These are phyloP conservation scores for Mycena floridula DNA, from an alignment of 768 basidiomycete genomes.

Conservation along the genomic window DNA sequence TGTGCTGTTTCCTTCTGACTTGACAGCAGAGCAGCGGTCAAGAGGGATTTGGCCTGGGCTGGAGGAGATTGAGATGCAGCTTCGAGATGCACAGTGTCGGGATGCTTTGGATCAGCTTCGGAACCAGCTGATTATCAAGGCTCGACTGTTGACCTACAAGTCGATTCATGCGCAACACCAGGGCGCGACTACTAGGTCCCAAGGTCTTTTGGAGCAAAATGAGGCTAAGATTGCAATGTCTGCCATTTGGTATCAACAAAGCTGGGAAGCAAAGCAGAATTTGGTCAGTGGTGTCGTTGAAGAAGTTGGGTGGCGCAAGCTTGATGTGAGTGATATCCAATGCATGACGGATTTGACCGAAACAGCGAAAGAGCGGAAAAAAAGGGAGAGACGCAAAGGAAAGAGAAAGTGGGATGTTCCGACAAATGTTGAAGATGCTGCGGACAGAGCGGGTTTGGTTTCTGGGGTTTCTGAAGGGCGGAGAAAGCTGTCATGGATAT, in stretches of 20 bases:
- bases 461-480: background rate
- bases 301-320: no score
- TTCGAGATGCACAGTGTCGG: background rate
- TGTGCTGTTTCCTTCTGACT: background rate
- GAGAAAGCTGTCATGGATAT: background rate
- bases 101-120: conserved; percentile 1
- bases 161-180: conserved; percentile 1
- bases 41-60: background rate
- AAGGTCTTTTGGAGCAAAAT: background rate
- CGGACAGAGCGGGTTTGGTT: background rate
- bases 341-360: background rate
- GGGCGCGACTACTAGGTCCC: background rate
- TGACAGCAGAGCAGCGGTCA: background rate
- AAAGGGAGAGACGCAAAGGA: background rate
- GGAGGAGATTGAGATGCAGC: background rate
- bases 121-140: conserved; percentile 1
- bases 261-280: no score
- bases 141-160: background rate
- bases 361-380: no score
- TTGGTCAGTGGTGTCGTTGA: no score
- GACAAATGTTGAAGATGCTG: background rate
- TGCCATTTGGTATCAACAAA: no score
- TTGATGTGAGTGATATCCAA: background rate
- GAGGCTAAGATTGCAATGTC: no score
- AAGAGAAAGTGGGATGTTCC: background rate